Conservation (phyloP, 139 green algal species). For the Yamagishiella unicocca region DNA sequence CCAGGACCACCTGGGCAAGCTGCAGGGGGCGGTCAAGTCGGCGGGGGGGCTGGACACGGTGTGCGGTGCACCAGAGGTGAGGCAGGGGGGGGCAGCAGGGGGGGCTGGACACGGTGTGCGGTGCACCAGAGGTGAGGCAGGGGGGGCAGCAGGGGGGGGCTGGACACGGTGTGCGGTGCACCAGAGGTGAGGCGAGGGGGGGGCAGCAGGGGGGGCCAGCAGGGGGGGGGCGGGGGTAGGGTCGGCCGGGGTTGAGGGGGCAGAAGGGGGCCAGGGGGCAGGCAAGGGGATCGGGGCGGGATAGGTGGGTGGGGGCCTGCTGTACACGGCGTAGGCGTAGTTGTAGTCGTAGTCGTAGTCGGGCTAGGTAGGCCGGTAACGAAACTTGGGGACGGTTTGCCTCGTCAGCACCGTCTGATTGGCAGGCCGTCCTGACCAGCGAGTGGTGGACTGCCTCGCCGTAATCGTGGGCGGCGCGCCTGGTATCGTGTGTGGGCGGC, state of each 20-base stretch:
- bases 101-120: constrained; percentile 29
- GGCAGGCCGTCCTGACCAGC: too few species aligned
- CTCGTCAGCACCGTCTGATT: too few species aligned
- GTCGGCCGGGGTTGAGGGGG: neutral
- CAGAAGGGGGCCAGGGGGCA: too few species aligned
- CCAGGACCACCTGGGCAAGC: constrained; percentile 32
- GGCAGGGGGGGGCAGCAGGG: neutral
- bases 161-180: constrained; percentile 13
- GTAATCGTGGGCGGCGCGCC: too few species aligned
- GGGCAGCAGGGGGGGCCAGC: neutral
- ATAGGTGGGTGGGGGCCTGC: too few species aligned
- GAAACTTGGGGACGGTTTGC: too few species aligned
- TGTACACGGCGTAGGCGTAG: too few species aligned
- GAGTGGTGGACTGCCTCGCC: too few species aligned
- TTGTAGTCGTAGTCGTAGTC: too few species aligned
- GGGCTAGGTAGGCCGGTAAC: too few species aligned
- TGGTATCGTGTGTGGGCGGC: too few species aligned
- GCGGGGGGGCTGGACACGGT: constrained; percentile 31
- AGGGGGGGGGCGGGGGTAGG: neutral
- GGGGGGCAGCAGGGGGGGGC: neutral
- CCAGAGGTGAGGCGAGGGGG: constrained; percentile 7
- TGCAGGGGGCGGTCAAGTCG: constrained; percentile 23
- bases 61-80: constrained; percentile 10
- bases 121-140: neutral
- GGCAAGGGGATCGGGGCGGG: too few species aligned